Percentiles rank a stretch among this genome's conserved stretches.
Conservation (phyloP, 495 filamentous ascomycete genomes). For the Talaromyces thailandensis region DNA sequence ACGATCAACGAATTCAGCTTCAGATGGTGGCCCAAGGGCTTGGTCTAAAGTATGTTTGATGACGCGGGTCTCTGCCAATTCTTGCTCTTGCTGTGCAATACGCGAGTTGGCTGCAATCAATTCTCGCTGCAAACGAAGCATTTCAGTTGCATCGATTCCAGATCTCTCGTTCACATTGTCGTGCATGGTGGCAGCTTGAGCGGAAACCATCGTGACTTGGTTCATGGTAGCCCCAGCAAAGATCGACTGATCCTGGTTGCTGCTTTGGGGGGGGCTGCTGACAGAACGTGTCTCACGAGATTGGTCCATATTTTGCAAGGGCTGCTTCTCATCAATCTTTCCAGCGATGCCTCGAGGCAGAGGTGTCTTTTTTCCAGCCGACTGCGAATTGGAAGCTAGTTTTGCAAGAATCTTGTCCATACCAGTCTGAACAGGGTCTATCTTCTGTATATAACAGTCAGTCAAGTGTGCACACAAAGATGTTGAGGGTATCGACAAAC, state of each 20-base stretch:
- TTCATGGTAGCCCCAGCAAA: background rate
- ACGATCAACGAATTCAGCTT: slow-evolving; percentile 40
- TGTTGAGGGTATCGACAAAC: slow-evolving; percentile 14
- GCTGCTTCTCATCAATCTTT: slow-evolving; percentile 3
- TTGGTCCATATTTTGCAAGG: background rate
- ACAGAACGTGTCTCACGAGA: slow-evolving; percentile 1
- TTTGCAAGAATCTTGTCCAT: slow-evolving; percentile 31
- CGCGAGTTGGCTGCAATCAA: slow-evolving; percentile 69
- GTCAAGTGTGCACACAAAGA: slow-evolving; percentile 9
- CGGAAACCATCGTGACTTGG: slow-evolving; percentile 14
- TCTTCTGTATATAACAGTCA: slow-evolving; percentile 47
- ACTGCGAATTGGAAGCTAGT: slow-evolving; percentile 20
- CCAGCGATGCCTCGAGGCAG: slow-evolving; percentile 10
- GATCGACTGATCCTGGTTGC: background rate
- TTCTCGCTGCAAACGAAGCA: slow-evolving; percentile 57
- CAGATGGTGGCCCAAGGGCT: slow-evolving; percentile 54
- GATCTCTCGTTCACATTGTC: slow-evolving; percentile 24
- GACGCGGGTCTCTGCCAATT: slow-evolving; percentile 69
- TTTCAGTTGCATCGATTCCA: slow-evolving; percentile 32
- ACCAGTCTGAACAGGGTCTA: slow-evolving; percentile 26
- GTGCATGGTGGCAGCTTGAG: background rate
- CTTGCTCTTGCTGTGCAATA: slow-evolving; percentile 75
- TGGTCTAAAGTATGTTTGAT: slow-evolving; percentile 69
- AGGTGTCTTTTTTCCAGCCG: slow-evolving; percentile 12
- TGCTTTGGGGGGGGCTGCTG: background rate